Conservation (phyloP, 495 filamentous ascomycete genomes). For the Talaromyces proteolyticus region DNA sequence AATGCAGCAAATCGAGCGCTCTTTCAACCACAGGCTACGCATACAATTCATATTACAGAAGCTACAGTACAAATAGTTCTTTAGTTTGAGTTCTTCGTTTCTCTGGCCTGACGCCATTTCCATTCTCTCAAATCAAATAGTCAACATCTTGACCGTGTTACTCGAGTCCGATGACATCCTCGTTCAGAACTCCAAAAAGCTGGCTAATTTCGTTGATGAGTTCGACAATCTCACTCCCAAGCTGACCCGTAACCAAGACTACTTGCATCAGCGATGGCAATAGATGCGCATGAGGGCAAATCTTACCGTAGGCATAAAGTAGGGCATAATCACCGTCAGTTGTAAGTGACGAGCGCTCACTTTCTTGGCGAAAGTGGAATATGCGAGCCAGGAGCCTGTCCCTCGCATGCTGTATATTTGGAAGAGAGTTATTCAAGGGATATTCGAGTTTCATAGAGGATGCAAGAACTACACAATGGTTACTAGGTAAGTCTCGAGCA, state of each 20-base stretch:
- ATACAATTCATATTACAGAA: too few relatives aligned
- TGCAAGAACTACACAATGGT: constrained; percentile 59
- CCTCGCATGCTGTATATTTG: constrained; percentile 70
- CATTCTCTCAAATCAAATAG: too few relatives aligned
- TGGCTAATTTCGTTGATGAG: constrained; percentile 43
- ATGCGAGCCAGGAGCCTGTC: constrained; percentile 87
- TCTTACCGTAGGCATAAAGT: constrained; percentile 67
- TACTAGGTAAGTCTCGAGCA: constrained; percentile 14
- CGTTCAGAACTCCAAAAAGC: constrained; percentile 68
- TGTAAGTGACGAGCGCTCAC: constrained; percentile 42
- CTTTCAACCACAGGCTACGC: too few relatives aligned
- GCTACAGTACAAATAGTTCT: too few relatives aligned
- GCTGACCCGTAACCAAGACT: constrained; percentile 49
- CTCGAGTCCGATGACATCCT: constrained; percentile 66
- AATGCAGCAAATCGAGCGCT: too few relatives aligned
- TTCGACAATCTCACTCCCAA: constrained; percentile 43
- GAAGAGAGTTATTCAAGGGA: constrained; percentile 80
- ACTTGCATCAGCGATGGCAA: constrained; percentile 4
- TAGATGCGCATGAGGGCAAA: constrained; percentile 5
- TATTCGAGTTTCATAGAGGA: constrained; percentile 91
- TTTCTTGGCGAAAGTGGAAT: constrained; percentile 72
- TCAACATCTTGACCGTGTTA: too few relatives aligned
- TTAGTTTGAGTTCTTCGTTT: too few relatives aligned
- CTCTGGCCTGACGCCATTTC: too few relatives aligned
- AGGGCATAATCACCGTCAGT: constrained; percentile 66